phyloP scores from a whole-genome alignment of 2,329 filamentous ascomycete genomes.

The Malbranchea cinnamomea region DNA sequence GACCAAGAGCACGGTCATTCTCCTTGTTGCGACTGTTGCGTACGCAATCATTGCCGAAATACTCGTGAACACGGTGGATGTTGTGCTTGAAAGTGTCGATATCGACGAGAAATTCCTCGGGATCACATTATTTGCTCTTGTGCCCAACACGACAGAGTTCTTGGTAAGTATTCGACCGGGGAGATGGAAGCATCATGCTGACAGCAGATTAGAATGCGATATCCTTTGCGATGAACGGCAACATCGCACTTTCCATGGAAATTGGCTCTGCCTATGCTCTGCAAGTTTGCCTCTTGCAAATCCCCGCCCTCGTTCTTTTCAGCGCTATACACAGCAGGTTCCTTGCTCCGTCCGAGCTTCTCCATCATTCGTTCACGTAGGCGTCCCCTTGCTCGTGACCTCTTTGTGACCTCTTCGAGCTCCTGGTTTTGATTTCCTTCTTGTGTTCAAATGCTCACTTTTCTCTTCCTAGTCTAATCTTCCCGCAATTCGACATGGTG shows the following conservation, averaged over 20 bases:
- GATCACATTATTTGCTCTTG: slow-evolving; percentile 89
- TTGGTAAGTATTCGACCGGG: slow-evolving; percentile 43
- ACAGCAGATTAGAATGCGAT: slow-evolving; percentile 61
- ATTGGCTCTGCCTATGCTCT: slow-evolving; percentile 95
- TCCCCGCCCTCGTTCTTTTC: slow-evolving; percentile 83
- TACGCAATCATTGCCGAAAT: slow-evolving; percentile 98
- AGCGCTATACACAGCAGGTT: slow-evolving; percentile 56
- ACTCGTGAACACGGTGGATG: slow-evolving; percentile 88
- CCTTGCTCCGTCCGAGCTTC: slow-evolving; percentile 38
- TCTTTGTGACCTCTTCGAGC: too few relatives aligned
- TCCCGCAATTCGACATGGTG: slow-evolving; percentile 98
- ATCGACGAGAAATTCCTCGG: slow-evolving; percentile 97
- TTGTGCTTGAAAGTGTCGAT: slow-evolving; percentile 77
- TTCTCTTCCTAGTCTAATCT: slow-evolving; percentile 50
- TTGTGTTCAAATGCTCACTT: too few relatives aligned
- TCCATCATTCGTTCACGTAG: slow-evolving; percentile 39
- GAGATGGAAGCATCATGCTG: background rate
- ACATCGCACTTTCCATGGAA: slow-evolving; percentile 97
- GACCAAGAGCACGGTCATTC: slow-evolving; percentile 74
- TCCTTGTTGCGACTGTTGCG: slow-evolving; percentile 74
- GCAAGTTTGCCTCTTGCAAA: slow-evolving; percentile 88
- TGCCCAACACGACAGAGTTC: slow-evolving; percentile 97
- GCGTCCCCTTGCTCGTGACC: slow-evolving; percentile 13
- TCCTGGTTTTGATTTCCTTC: too few relatives aligned
- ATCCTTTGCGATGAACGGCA: slow-evolving; percentile 98